Evolutionary conservation across 768 basidiomycete genomes (phyloP).

Genomic region (Collybiopsis luxurians): DNA sequence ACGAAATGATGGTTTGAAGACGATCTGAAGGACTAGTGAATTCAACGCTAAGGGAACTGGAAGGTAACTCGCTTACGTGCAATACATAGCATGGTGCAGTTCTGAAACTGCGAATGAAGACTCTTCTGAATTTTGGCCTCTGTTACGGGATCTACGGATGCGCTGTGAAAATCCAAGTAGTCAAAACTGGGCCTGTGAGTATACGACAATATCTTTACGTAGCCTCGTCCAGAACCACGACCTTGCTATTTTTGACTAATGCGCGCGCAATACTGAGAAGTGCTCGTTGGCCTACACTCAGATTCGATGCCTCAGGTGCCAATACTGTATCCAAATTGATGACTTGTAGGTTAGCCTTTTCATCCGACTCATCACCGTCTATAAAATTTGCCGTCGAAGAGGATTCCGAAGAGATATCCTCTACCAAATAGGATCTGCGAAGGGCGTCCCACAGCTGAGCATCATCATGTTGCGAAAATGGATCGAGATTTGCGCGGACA

Average conservation of each 20-base stretch:
- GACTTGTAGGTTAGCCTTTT: slow-evolving; percentile 23
- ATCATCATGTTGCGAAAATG: slow-evolving; percentile 62
- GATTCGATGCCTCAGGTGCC: slow-evolving; percentile 60
- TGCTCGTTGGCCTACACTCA: slow-evolving; percentile 57
- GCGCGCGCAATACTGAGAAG: slow-evolving; percentile 66
- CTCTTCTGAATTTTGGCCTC: slow-evolving; percentile 69
- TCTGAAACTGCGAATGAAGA: slow-evolving; percentile 54
- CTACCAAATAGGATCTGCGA: slow-evolving; percentile 47
- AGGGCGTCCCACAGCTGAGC: slow-evolving; percentile 71
- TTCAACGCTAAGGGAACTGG: not conserved
- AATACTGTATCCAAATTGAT: slow-evolving; percentile 58
- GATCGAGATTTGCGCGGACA: slow-evolving; percentile 55
- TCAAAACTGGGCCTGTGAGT: no score
- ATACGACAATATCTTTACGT: slow-evolving; percentile 17
- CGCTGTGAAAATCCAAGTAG: no score
- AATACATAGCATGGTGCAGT: slow-evolving; percentile 61
- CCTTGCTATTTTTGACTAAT: slow-evolving; percentile 57
- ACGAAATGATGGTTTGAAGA: slow-evolving; percentile 1
- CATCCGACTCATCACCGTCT: not conserved
- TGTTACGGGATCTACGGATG: slow-evolving; percentile 60
- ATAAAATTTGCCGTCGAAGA: not conserved
- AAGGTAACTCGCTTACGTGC: slow-evolving; percentile 38
- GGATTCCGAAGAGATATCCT: slow-evolving; percentile 20
- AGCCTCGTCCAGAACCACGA: slow-evolving; percentile 67
- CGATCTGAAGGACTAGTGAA: not conserved